A percentile compares a stretch with the other conserved stretches of the same genome.
These are phyloP conservation scores for Lyophyllum shimeji DNA, from an alignment of 768 basidiomycete genomes.

Conservation along the genomic window DNA sequence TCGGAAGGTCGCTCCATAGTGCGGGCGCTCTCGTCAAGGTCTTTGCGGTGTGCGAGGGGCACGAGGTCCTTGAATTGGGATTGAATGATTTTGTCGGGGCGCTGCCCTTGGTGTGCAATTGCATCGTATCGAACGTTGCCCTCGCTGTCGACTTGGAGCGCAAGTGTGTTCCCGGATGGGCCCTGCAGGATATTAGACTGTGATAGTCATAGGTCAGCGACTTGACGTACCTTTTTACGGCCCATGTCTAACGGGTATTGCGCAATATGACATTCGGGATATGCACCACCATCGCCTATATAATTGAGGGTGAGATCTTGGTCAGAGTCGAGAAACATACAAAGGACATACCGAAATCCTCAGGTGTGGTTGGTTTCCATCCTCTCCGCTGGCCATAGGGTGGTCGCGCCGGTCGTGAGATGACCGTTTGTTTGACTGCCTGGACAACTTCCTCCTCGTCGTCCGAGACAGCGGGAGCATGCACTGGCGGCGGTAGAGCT, in stretches of 20 bases:
- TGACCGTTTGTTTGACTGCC: constrained; percentile 38
- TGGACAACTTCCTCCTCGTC: constrained; percentile 48
- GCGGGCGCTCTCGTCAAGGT: constrained; percentile 72
- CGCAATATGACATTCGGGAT: constrained; percentile 94
- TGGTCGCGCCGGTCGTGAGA: constrained; percentile 59
- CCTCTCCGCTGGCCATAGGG: constrained; percentile 82
- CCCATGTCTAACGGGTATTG: constrained; percentile 97
- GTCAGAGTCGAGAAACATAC: not conserved
- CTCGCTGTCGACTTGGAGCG: constrained; percentile 94
- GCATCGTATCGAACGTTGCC: constrained; percentile 97
- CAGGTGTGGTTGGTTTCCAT: constrained; percentile 82
- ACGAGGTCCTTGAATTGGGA: constrained; percentile 98
- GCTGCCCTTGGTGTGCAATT: constrained; percentile 94
- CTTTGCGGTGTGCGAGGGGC: constrained; percentile 85
- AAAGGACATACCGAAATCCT: constrained; percentile 73
- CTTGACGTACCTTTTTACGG: constrained; percentile 76
- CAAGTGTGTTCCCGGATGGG: constrained; percentile 90
- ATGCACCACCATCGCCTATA: constrained; percentile 80
- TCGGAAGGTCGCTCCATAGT: constrained; percentile 92
- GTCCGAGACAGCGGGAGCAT: constrained; percentile 52
- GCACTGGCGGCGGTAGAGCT: constrained; percentile 64
- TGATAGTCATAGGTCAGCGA: not conserved
- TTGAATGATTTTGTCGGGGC: constrained; percentile 82
- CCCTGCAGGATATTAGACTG: constrained; percentile 45
- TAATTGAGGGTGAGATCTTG: not conserved